Conservation (phyloP, 495 filamentous ascomycete genomes). For the Chaetomium fimeti region DNA sequence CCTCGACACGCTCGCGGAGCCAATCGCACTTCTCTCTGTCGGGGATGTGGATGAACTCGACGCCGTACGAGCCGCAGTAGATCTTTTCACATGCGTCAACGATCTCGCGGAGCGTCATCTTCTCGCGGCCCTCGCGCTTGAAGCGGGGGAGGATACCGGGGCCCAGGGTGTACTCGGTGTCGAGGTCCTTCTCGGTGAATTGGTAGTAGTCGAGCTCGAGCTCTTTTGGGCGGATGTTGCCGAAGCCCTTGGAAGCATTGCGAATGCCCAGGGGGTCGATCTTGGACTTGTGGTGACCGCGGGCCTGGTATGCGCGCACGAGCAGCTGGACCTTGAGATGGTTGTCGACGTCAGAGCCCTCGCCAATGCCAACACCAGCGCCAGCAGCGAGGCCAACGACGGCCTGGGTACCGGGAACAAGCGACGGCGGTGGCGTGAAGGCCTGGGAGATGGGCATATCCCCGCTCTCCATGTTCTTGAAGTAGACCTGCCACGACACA, state of each 20-base stretch:
- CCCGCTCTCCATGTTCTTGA: constrained; percentile 97
- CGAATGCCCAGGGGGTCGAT: constrained; percentile 96
- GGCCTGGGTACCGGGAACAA: constrained; percentile 75
- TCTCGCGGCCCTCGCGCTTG: constrained; percentile 78
- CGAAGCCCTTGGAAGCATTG: constrained; percentile 78
- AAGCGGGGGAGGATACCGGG: constrained; percentile 96
- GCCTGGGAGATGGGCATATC: constrained; percentile 96
- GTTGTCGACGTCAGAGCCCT: constrained; percentile 84
- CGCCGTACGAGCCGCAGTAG: constrained; percentile 94
- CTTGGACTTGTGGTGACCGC: constrained; percentile 96
- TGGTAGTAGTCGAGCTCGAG: constrained; percentile 88
- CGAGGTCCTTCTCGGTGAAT: constrained; percentile 91
- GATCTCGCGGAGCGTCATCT: constrained; percentile 96
- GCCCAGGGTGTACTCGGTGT: constrained; percentile 86
- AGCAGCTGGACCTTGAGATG: constrained; percentile 98
- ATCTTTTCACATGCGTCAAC: constrained; percentile 88
- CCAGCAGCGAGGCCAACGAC: constrained; percentile 75
- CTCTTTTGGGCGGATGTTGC: constrained; percentile 87
- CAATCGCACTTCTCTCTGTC: constrained; percentile 98
- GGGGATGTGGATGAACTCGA: constrained; percentile 98
- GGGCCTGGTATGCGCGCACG: constrained; percentile 94
- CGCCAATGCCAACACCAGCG: constrained; percentile 61
- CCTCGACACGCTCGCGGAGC: constrained; percentile 90
- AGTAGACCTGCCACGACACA: constrained; percentile 98
- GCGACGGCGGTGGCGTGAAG: constrained; percentile 90